A percentile compares a stretch with the other conserved stretches of the same genome.
These are phyloP conservation scores for Pseudomicrostroma phylloplanum DNA, from an alignment of 1,284 basidiomycete species.

Conservation along the genomic window DNA sequence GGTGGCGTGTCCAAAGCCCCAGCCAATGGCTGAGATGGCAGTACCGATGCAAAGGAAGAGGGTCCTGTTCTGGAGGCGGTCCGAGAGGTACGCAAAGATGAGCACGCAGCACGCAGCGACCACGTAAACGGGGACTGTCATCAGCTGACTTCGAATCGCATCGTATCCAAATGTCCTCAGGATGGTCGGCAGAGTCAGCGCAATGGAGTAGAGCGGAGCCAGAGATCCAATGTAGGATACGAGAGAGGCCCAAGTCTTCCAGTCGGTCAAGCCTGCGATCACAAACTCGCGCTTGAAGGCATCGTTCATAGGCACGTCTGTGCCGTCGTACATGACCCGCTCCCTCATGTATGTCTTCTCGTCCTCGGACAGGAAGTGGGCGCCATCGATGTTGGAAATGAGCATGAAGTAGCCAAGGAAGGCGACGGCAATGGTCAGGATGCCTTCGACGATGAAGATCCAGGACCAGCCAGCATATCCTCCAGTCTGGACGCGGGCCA, in stretches of 20 bases:
- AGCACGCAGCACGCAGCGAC: constrained; percentile 51
- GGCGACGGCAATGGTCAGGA: constrained; percentile 53
- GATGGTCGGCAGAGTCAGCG: constrained; percentile 38
- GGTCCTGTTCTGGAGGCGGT: constrained; percentile 26
- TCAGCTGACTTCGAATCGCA: constrained; percentile 37
- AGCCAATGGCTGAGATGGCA: constrained; percentile 30
- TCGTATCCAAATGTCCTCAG: constrained; percentile 37
- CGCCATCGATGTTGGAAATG: constrained; percentile 27
- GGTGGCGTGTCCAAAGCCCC: constrained; percentile 23
- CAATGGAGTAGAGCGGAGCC: constrained; percentile 36
- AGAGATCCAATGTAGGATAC: constrained; percentile 37
- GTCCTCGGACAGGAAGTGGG: constrained; percentile 29
- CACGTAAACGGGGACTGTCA: constrained; percentile 54
- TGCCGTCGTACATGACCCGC: constrained; percentile 31
- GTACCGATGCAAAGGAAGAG: constrained; percentile 29
- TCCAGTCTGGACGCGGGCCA: constrained; percentile 39
- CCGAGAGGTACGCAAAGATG: constrained; percentile 27
- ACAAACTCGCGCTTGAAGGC: constrained; percentile 35
- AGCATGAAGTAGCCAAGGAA: constrained; percentile 43
- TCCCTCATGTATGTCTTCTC: constrained; percentile 34
- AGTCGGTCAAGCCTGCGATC: constrained; percentile 32
- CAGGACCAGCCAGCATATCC: constrained; percentile 21
- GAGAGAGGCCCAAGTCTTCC: constrained; percentile 27
- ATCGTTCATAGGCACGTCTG: constrained; percentile 36
- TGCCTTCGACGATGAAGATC: constrained; percentile 51